Base-by-base conservation (phyloP, 345 rosid species). In the Chamaenerion angustifolium region DNA sequence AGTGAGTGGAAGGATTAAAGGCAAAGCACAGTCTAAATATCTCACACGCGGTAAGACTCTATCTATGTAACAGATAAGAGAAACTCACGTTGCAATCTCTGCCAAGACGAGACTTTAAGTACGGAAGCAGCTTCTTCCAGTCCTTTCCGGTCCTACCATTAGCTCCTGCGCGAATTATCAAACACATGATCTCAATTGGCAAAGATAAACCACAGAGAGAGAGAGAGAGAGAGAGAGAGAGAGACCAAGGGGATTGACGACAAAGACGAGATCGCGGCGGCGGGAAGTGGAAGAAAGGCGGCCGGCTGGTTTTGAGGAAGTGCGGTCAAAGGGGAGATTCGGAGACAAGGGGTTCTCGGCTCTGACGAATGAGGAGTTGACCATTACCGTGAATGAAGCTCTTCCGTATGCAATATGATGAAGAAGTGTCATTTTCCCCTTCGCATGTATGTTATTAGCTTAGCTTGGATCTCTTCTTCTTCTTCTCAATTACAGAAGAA, bases 101-200 rank as follows among this genome's bases (percentile, higher is more conserved):
- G 43, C 74, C 79, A 46, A 92, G 80, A 62, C 94, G 88, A 64
- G 90, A 71, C 71, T 71, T 71, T 46, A 92, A 83, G 68, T 68
- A 72, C 3, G 96, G 98, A 63, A 87, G 83, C 60, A 92, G 64
- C 61, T 82, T 82, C 66, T 79, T 84, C 98, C 98, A 92, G 64
- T 87, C 82, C 66, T 70, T 74, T 42, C 85, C 89, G 18, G 98
- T 87, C 74, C 61, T 84, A 46, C 96, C 96, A 67, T 80, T 82
- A 62, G 98, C 96, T 43, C 98, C 96, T 92, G 69, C 65, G 42
- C 52, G 61, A 12, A 12, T 11, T 0, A 25, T 16, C 1, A 16
- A 6, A 17, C 51, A 21, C 7, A 21, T 15, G 37, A 42, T 45
- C 45, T 42, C 14, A 19, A 7, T 2, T 44, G 8, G 23, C 21